Base-by-base conservation (phyloP, 208 protist genomes). In the Acanthamoeba castellanii region DNA sequence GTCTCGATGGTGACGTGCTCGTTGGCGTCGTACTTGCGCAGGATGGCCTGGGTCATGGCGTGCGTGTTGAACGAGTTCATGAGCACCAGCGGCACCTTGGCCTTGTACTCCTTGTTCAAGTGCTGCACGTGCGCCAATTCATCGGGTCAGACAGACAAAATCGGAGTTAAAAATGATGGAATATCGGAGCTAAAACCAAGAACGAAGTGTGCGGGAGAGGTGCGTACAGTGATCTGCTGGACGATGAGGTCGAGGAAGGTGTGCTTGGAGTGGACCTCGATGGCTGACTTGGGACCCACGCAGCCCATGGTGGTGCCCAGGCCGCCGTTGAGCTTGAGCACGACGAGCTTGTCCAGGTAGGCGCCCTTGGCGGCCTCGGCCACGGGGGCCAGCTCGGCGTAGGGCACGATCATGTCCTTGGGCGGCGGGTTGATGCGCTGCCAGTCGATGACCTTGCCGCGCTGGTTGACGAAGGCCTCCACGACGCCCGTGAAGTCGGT, bases 61-160 rank as follows among this genome's bases (percentile, higher is more conserved):
- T 98, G 95, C 45, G 99, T 99, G 97, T 98, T 99, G 97, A 99
- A 99, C 70, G 98, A 99, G 96, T 99, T 99, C 99, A 99, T 99
- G 16, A 99, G 96, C 95, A 99, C 98, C 81, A 99, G 98, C 55
- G 98, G 98, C 66, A 99, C 97, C n/a, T 97, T 78, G 88, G 96
- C 95, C 50, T 97, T 97, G 96, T 98, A 98, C 84, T 95, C 95
- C 66, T 98, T 97, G 95, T 99, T 99, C 55, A 99, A 95, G 95
- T 98, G 97, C 96, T 98, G 95, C 22, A 22, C 16, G 66, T 11
- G 20, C 7, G 22, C 22, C 3, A 2, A 14, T 20, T 1, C 27
- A 68, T 68, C 61, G 5, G 30, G 20, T 74, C 20, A 74, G 5
- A 34, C 20, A 70, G 8, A 70, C 4, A 3, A 70, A 70, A 70